Percentiles rank a stretch among this genome's conserved stretches.
Conservation (phyloP, 2,329 filamentous ascomycete genomes). For the Microcyclospora pomicola region DNA sequence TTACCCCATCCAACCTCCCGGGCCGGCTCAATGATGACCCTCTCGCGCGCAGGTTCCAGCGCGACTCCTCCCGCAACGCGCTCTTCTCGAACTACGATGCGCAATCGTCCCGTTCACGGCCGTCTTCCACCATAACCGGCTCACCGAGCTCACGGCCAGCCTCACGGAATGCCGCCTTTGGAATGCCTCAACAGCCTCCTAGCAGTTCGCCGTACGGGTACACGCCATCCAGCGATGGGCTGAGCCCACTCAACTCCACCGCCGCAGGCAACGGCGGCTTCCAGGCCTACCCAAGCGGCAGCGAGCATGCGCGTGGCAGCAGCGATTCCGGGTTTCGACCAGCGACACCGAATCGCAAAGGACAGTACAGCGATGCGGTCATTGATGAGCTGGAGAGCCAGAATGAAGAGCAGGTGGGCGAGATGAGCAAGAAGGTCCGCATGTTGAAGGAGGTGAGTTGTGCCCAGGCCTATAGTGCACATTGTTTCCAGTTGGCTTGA, state of each 20-base stretch:
- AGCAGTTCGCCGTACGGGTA: conserved; percentile 11
- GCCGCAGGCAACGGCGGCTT: conserved; percentile 9
- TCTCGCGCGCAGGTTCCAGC: conserved; percentile 17
- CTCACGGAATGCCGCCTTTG: conserved; percentile 7
- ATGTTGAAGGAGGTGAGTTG: conserved; percentile 69
- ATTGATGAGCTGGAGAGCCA: conserved; percentile 90
- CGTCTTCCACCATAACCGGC: conserved; percentile 20
- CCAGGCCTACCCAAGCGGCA: conserved; percentile 19
- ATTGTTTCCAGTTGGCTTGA: background rate
- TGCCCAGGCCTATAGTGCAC: background rate
- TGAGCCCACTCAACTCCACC: conserved; percentile 7
- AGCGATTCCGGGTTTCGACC: conserved; percentile 21
- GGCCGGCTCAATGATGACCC: background rate
- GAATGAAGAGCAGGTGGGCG: conserved; percentile 79
- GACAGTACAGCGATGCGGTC: conserved; percentile 85
- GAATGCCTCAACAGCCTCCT: background rate
- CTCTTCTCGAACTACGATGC: conserved; percentile 27
- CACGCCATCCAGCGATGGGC: conserved; percentile 5
- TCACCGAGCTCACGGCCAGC: conserved; percentile 10
- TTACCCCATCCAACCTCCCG: background rate
- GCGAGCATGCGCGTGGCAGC: conserved; percentile 10
- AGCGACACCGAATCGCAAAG: conserved; percentile 44
- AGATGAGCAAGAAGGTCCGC: conserved; percentile 81
- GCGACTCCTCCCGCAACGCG: conserved; percentile 27
- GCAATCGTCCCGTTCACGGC: conserved; percentile 16